Evolutionary conservation across 768 basidiomycete species (phyloP), one percentile per base, ranked within the genome.

Genomic region (Podaxis mareebaensis): DNA sequence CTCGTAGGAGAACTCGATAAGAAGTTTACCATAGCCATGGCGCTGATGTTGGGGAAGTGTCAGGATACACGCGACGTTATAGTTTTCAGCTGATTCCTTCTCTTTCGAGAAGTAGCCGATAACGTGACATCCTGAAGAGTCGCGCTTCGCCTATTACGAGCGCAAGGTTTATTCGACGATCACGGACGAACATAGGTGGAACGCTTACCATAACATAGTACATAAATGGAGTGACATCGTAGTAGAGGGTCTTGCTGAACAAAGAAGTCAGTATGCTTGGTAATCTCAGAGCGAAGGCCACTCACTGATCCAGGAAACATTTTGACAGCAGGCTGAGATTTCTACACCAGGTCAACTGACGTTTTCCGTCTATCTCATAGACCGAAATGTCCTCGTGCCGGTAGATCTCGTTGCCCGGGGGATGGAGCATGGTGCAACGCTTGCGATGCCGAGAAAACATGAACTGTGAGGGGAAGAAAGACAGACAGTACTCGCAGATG

Each of bases 61-160:
- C 64, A 99, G 79, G 76, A 99, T 98, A 82, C 97, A 99, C 0
- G 97, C 97, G 60, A 99, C 93, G 75, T 99, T 99, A 82, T 99
- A 99, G 70, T 89, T 93, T 70, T 99, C 97, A 28, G 97, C 91
- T 2, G 88, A 96, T 75, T 99, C 97, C 74, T 99, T 99, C 79
- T 99, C 97, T 73, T 99, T 99, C 30, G 95, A 98, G 77, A 99
- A 99, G 78, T 98, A 99, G 26, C 96, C 96, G 67, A 99, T 91
- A 67, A 97, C 77, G 74, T 99, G 97, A 74, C 93, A 95, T 36
- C 97, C 97, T 22, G 83, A 78, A 12, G 92, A 88, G 77, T 99
- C 97, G 65, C 95, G 87, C 71, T 88, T 86, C 55, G 86, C 85
- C 92, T 94, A 20, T 46, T n/a, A 56, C 24, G 64, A 61, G 11